Conservation (phyloP, 495 filamentous ascomycete genomes). For the Recurvomyces mirabilis region DNA sequence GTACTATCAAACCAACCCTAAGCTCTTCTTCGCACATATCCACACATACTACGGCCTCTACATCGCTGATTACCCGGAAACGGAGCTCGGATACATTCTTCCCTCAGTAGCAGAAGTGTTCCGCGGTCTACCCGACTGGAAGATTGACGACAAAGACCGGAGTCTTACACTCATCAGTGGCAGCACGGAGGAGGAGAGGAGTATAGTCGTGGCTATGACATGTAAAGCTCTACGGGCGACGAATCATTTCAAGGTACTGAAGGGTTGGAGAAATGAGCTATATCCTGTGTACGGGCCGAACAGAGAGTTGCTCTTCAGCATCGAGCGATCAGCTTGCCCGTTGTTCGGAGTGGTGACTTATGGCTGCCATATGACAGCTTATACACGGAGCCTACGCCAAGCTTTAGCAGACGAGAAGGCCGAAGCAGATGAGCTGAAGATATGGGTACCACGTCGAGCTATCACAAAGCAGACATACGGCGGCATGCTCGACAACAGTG, state of each 20-base stretch:
- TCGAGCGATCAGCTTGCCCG: slow-evolving; percentile 67
- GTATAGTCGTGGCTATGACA: slow-evolving; percentile 44
- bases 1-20: slow-evolving; percentile 28
- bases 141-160: slow-evolving; percentile 27
- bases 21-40: slow-evolving; percentile 27
- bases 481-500: slow-evolving; percentile 85
- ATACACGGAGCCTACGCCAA: slow-evolving; percentile 35
- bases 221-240: slow-evolving; percentile 52
- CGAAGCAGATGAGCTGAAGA: slow-evolving; percentile 47
- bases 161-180: slow-evolving; percentile 27
- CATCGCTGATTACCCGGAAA: slow-evolving; percentile 21
- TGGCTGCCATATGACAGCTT: slow-evolving; percentile 82
- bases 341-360: slow-evolving; percentile 83
- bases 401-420: slow-evolving; percentile 23
- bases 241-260: slow-evolving; percentile 56
- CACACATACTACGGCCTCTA: slow-evolving; percentile 30
- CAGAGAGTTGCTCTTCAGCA: slow-evolving; percentile 54
- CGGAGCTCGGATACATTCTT: slow-evolving; percentile 40
- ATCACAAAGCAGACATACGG: slow-evolving; percentile 72
- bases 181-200: slow-evolving; percentile 37
- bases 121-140: slow-evolving; percentile 25
- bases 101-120: slow-evolving; percentile 35
- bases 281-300: slow-evolving; percentile 68
- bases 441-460: slow-evolving; percentile 77
- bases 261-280: slow-evolving; percentile 78